Percentiles rank a stretch among this genome's conserved stretches.
Evolutionary conservation across 1,284 basidiomycete genomes (phyloP).

Genomic region (Schizophyllum commune): DNA sequence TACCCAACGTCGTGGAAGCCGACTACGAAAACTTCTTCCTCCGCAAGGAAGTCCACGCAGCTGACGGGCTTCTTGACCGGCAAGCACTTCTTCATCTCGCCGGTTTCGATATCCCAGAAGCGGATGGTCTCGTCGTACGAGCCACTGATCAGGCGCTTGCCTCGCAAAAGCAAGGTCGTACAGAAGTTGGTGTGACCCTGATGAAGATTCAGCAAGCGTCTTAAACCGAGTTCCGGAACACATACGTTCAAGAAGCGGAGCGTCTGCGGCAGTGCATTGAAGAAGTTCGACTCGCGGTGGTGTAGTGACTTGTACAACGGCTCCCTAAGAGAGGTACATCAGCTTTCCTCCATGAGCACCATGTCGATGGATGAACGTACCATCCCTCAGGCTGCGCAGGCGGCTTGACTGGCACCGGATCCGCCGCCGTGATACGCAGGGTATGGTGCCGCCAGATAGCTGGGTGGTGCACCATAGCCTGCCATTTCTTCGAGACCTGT

Average conservation of each 20-base stretch:
- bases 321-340: conserved; percentile 38
- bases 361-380: conserved; percentile 29
- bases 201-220: not conserved
- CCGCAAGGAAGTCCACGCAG: conserved; percentile 81
- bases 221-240: no score
- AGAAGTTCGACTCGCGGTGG: conserved; percentile 83
- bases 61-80: conserved; percentile 83
- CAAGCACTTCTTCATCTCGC: conserved; percentile 74
- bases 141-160: conserved; percentile 78
- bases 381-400: conserved; percentile 64
- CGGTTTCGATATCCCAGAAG: conserved; percentile 81
- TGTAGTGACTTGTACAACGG: conserved; percentile 76
- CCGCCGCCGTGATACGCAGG: conserved; percentile 63
- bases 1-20: conserved; percentile 90
- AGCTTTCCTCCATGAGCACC: not conserved
- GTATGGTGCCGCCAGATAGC: conserved; percentile 76
- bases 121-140: conserved; percentile 88
- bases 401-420: conserved; percentile 59
- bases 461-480: conserved; percentile 59
- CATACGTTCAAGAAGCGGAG: conserved; percentile 70
- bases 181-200: conserved; percentile 77
- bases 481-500: conserved; percentile 74
- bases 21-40: conserved; percentile 85
- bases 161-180: conserved; percentile 74
- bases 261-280: conserved; percentile 65